A percentile compares a stretch with the other conserved stretches of the same genome.
These are phyloP conservation scores for Primulina tabacum DNA, from an alignment of 257 asterid genomes.

Conservation along the genomic window DNA sequence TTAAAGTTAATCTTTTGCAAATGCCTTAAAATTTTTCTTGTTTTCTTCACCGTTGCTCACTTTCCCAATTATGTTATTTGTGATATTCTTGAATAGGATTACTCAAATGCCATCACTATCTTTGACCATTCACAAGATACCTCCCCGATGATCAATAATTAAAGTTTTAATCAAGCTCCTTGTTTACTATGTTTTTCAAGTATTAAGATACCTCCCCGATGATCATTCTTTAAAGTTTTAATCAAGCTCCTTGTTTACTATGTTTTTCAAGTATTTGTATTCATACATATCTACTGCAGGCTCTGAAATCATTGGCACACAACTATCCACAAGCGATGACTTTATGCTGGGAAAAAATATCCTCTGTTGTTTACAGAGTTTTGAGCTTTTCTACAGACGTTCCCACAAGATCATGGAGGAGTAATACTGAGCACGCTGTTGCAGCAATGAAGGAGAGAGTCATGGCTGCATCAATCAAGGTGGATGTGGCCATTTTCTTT, in stretches of 20 bases:
- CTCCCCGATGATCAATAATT: background rate
- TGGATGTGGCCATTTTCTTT: slow-evolving; percentile 19
- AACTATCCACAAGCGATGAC: slow-evolving; percentile 72
- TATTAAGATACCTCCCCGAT: background rate
- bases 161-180: slow-evolving; percentile 9
- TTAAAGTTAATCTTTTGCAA: background rate
- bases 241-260: slow-evolving; percentile 3
- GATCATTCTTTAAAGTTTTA: slow-evolving; percentile 3
- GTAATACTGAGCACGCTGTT: slow-evolving; percentile 42
- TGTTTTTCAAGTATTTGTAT: slow-evolving; percentile 15
- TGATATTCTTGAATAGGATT: slow-evolving; percentile 8
- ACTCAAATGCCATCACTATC: slow-evolving; percentile 16
- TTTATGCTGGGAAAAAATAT: slow-evolving; percentile 70
- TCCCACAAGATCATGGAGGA: slow-evolving; percentile 57
- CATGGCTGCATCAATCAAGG: slow-evolving; percentile 81
- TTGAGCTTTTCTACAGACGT: slow-evolving; percentile 45
- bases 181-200: background rate
- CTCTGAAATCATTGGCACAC: slow-evolving; percentile 86
- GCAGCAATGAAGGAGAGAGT: slow-evolving; percentile 67
- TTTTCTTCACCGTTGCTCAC: background rate
- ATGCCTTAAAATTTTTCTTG: slow-evolving; percentile 4
- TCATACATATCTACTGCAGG: slow-evolving; percentile 54
- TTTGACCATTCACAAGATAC: slow-evolving; percentile 11
- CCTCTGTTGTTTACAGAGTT: slow-evolving; percentile 46
- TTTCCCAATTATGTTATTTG: slow-evolving; percentile 6